These are phyloP conservation scores for Moniliella sp. DNA, from an alignment of 1,284 basidiomycete genomes.

Conservation along the genomic window DNA sequence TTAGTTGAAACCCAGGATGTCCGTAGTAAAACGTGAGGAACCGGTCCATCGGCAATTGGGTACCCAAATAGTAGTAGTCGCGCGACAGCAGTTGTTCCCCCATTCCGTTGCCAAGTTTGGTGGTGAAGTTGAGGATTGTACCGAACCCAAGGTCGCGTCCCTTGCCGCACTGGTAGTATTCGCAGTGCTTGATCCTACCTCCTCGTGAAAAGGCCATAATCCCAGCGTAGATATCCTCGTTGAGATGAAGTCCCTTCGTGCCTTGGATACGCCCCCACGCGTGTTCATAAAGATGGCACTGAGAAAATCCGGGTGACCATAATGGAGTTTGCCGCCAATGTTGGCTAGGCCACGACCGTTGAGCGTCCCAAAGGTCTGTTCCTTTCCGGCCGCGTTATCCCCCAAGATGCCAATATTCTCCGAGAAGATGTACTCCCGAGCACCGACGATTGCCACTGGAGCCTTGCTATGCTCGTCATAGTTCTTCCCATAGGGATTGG, in stretches of 20 bases:
- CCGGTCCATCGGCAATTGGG: slow-evolving; percentile 89
- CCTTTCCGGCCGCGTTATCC: slow-evolving; percentile 93
- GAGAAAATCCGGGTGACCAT: slow-evolving; percentile 96
- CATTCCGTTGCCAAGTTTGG: slow-evolving; percentile 96
- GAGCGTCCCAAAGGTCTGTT: slow-evolving; percentile 96
- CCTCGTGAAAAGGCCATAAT: slow-evolving; percentile 96
- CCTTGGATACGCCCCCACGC: slow-evolving; percentile 91
- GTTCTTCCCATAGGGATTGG: slow-evolving; percentile 70
- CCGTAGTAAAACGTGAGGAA: slow-evolving; percentile 99
- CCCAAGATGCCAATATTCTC: slow-evolving; percentile 98
- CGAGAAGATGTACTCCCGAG: slow-evolving; percentile 98
- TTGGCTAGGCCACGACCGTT: slow-evolving; percentile 80
- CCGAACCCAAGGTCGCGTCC: slow-evolving; percentile 96
- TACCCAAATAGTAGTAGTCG: slow-evolving; percentile 96
- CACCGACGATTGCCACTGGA: slow-evolving; percentile 90
- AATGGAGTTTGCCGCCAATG: slow-evolving; percentile 95
- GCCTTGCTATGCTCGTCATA: slow-evolving; percentile 47
- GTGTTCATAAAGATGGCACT: slow-evolving; percentile 96
- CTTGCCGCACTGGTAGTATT: slow-evolving; percentile 92
- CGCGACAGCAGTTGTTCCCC: slow-evolving; percentile 97
- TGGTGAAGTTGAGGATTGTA: slow-evolving; percentile 96
- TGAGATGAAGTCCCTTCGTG: slow-evolving; percentile 91
- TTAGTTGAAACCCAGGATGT: slow-evolving; percentile 98
- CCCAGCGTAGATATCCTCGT: slow-evolving; percentile 98
- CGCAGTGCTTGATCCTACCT: slow-evolving; percentile 91